Conservation (phyloP, 2,329 filamentous ascomycete species). For the Lecanicillium sp. region DNA sequence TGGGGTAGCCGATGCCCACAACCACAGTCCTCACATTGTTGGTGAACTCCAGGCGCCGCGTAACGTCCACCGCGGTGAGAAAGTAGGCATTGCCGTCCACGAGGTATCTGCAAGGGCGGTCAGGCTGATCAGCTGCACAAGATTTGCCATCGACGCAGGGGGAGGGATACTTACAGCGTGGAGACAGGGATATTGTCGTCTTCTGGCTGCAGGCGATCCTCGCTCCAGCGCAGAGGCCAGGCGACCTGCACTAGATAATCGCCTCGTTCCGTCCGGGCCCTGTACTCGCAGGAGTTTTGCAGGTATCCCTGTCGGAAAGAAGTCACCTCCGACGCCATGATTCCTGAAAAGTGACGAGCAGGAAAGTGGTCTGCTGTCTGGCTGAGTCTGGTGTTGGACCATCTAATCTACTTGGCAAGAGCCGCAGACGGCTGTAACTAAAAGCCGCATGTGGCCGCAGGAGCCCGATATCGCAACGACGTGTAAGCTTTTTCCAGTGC, state of each 20-base stretch:
- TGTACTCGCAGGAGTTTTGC: slow-evolving; percentile 24
- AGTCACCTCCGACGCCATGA: neutral
- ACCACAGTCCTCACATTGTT: slow-evolving; percentile 24
- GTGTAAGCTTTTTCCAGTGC: too few species aligned
- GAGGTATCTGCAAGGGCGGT: slow-evolving; percentile 23
- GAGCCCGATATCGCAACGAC: too few species aligned
- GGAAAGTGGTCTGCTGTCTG: neutral
- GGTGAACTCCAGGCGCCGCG: slow-evolving; percentile 21
- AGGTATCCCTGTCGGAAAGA: slow-evolving; percentile 10
- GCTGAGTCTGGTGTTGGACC: too few species aligned
- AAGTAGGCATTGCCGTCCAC: slow-evolving; percentile 32
- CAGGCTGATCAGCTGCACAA: neutral
- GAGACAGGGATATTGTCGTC: slow-evolving; percentile 18
- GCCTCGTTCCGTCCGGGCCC: slow-evolving; percentile 21
- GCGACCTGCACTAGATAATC: slow-evolving; percentile 27
- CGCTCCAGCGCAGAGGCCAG: slow-evolving; percentile 25
- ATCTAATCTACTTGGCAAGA: too few species aligned
- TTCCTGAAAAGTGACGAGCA: too few species aligned
- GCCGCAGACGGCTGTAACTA: too few species aligned
- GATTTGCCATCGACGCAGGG: neutral
- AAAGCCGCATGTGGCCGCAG: too few species aligned
- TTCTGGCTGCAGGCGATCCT: slow-evolving; percentile 20
- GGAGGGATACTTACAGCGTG: slow-evolving; percentile 22
- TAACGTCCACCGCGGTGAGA: slow-evolving; percentile 27
- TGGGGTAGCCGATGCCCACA: slow-evolving; percentile 29